Evolutionary conservation across 768 basidiomycete species (phyloP).

Genomic region (Tephrocybe sp.): DNA sequence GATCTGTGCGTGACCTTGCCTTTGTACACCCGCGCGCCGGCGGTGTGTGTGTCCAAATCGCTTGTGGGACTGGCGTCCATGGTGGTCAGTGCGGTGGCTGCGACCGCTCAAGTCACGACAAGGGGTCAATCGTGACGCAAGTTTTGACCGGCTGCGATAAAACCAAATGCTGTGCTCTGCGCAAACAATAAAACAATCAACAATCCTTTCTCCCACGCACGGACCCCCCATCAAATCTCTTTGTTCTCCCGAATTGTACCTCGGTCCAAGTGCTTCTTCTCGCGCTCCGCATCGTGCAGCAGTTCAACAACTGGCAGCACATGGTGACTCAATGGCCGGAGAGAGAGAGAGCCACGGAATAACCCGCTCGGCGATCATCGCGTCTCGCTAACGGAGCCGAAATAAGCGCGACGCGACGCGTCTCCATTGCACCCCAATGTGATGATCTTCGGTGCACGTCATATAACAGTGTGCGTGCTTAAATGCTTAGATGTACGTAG

Average conservation of each 20-base stretch:
- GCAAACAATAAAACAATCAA: constrained; percentile 25
- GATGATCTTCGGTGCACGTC: too few relatives aligned
- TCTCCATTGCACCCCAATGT: too few relatives aligned
- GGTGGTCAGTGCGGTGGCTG: constrained; percentile 44
- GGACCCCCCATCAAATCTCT: constrained; percentile 26
- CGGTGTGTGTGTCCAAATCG: constrained; percentile 29
- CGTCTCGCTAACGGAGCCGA: background rate
- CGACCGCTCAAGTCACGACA: constrained; percentile 25
- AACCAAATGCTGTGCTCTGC: too few relatives aligned
- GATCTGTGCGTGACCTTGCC: constrained; percentile 57
- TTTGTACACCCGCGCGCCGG: constrained; percentile 42
- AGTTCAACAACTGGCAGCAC: background rate
- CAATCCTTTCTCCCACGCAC: constrained; percentile 43
- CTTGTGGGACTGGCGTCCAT: constrained; percentile 28
- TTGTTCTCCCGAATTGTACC: constrained; percentile 1
- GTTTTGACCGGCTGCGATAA: constrained; percentile 31
- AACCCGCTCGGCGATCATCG: background rate
- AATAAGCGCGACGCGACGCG: background rate
- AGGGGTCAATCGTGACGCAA: constrained; percentile 32
- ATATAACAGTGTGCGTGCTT: too few relatives aligned
- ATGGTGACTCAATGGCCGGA: background rate
- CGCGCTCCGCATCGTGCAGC: background rate
- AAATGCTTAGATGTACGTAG: too few relatives aligned
- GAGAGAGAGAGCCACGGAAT: too few relatives aligned
- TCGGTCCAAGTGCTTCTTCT: background rate